Evolutionary conservation across 495 filamentous ascomycete genomes (phyloP), one percentile per base, ranked within the genome.

Genomic region (Glutinoglossum americanum): DNA sequence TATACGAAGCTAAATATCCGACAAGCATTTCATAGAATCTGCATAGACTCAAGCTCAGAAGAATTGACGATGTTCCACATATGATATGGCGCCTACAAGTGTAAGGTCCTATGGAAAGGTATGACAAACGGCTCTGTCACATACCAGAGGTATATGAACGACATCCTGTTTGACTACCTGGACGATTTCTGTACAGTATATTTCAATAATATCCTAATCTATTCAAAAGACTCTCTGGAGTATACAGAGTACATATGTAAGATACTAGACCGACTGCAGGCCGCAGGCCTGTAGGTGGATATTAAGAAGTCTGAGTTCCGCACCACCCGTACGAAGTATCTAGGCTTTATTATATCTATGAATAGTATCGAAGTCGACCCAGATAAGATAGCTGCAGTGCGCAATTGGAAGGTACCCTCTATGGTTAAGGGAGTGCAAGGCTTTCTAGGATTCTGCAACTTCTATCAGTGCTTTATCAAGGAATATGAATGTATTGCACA

Each of bases 161-260:
- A 61, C 0, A 65, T 67, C 33, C 64, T 57, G 33, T 48, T 45
- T 0, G 64, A 58, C 3, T 70, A 70, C 55, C 21, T 68, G 0
- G 39, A 58, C 27, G 26, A 25, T 17, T 51, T 45, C 17, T 25
- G 35, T 28, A 51, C 28, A 26, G 44, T n/a, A 1, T 61, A 61
- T 27, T 17, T 61, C 23, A 32, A 61, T 44, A 27, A 61, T 35
- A 60, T 61, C 30, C 25, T 61, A 2, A 45, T 61, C 2, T 61
- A 57, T 51, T 37, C 37, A 44, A 56, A 57, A 25, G 60, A 66
- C 23, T 59, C 66, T 53, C 33, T 48, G 11, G 7, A 60, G 1
- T 59, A 45, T 45, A 23, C 17, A 1, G 9, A 19, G 3, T n/a
- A 69, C 49, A 59, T 69, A 0, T 2, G 17, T 0, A 55, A 57